These are phyloP conservation scores for Solanum hybrid DNA, from an alignment of 305 asterid genomes.

Conservation along the genomic window DNA sequence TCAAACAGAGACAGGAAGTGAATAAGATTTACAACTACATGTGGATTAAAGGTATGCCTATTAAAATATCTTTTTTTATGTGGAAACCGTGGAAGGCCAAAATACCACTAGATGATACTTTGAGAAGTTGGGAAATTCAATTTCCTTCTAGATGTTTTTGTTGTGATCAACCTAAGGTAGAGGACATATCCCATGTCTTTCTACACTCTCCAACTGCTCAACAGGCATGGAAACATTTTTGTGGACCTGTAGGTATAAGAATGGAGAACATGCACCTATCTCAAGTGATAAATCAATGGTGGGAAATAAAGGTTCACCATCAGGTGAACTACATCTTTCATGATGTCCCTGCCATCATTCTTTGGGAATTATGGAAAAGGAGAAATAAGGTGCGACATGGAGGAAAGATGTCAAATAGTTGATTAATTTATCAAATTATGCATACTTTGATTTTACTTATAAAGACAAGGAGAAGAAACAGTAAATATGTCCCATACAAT, in stretches of 20 bases:
- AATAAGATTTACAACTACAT: not conserved
- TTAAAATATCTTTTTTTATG: not conserved
- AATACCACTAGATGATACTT: not conserved
- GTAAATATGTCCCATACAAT: not conserved
- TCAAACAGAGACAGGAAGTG: not conserved
- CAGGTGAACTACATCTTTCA: not conserved
- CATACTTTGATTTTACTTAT: not conserved
- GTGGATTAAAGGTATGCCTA: not conserved
- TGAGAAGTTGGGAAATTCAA: not conserved
- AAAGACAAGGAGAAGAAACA: not conserved
- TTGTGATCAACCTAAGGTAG: too few species aligned
- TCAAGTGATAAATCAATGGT: not conserved
- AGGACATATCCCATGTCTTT: too few species aligned
- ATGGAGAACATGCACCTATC: not conserved
- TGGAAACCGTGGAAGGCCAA: not conserved
- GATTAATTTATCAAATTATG: not conserved
- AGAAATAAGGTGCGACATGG: not conserved
- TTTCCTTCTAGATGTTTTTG: too few species aligned
- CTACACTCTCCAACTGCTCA: not conserved
- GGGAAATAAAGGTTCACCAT: not conserved
- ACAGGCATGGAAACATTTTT: not conserved
- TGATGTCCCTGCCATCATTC: not conserved
- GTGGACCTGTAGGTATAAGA: not conserved
- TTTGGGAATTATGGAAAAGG: not conserved
- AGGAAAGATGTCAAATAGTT: not conserved